Evolutionary conservation across 176 grass and related monocot species (phyloP), one percentile per base, ranked within the genome.

Genomic region (Carex kokanica): DNA sequence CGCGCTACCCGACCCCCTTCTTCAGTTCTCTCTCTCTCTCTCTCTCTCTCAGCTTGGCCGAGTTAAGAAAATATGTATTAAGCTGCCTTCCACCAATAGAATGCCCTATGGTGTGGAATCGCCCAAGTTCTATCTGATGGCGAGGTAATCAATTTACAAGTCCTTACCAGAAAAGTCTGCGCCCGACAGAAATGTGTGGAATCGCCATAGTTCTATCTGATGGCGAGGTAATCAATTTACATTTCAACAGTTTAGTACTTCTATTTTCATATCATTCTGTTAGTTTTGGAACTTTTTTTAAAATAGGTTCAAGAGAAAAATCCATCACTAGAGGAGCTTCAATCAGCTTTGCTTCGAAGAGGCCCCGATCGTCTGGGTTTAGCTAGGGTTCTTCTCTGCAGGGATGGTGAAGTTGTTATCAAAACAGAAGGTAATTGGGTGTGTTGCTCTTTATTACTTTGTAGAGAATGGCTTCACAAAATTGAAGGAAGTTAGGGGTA

Each of bases 131-230:
- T 95, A 36, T 95, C 89, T 13, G 86, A 91, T 60, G 88, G 81
- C 16, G 61, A 52, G 70, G 78, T 90, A 16, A 71, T 83, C 29
- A 75, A 74, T 18, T 89, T 8, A 27, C 79, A 89, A 12, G 9
- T 49, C 45, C 45, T 49, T 49, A 49, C 45, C 11, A 49, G 45
- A 49, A 49, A 49, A 49, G 34, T 23, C 11, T 4, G 18, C 53
- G 55, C 53, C 25, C 43, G 29, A 80, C 6, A 51, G 24, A 29
- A 17, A 95, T 95, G 95, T 98, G 92, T 16, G 92, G 92, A 69
- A 95, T 95, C 62, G 88, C 91, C 52, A 83, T 98, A 32, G 52
- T 95, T 79, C 70, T 95, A 45, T 95, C 89, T 13, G 86, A 90
- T 60, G 88, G 81, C 16, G 61, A 52, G 70, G 78, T 90, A 16